Percentiles rank a stretch among this genome's conserved stretches.
phyloP scores from a whole-genome alignment of 768 basidiomycete genomes.

The Rhizopogon sp. region DNA sequence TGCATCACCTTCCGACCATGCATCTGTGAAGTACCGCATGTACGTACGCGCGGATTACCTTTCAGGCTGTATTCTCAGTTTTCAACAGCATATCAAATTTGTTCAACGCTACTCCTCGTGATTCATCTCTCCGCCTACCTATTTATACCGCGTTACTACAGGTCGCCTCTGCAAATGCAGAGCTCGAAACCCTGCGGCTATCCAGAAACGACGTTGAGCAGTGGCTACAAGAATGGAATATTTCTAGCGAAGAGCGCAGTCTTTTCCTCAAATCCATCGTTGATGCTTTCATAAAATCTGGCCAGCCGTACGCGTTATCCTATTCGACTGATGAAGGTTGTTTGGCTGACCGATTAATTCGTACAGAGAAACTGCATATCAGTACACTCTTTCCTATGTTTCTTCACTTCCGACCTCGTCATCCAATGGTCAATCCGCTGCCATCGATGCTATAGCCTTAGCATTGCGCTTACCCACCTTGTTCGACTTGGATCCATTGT shows the following conservation, averaged over 20 bases:
- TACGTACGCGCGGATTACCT: slow-evolving; percentile 22
- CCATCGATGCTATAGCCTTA: slow-evolving; percentile 54
- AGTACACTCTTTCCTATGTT: slow-evolving; percentile 59
- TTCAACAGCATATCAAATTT: slow-evolving; percentile 65
- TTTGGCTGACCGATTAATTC: background rate
- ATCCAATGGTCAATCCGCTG: slow-evolving; percentile 45
- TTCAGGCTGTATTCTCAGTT: background rate
- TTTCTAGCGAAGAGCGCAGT: slow-evolving; percentile 57
- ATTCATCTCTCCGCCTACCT: slow-evolving; percentile 55
- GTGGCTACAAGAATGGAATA: slow-evolving; percentile 75
- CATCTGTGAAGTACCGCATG: slow-evolving; percentile 74
- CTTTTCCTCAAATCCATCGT: slow-evolving; percentile 62
- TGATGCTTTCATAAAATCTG: slow-evolving; percentile 51
- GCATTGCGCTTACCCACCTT: slow-evolving; percentile 61
- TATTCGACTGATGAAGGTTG: background rate
- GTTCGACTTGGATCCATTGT: slow-evolving; percentile 79
- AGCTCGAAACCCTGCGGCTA: slow-evolving; percentile 58
- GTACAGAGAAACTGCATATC: slow-evolving; percentile 53
- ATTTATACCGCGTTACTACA: slow-evolving; percentile 63
- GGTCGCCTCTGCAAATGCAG: slow-evolving; percentile 53
- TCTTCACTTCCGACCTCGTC: slow-evolving; percentile 55
- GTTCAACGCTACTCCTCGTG: slow-evolving; percentile 70
- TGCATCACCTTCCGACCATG: slow-evolving; percentile 45
- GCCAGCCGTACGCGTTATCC: slow-evolving; percentile 49
- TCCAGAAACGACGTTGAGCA: slow-evolving; percentile 59